Evolutionary conservation across 768 basidiomycete species (phyloP).

Genomic region (Kwoniella europaea): DNA sequence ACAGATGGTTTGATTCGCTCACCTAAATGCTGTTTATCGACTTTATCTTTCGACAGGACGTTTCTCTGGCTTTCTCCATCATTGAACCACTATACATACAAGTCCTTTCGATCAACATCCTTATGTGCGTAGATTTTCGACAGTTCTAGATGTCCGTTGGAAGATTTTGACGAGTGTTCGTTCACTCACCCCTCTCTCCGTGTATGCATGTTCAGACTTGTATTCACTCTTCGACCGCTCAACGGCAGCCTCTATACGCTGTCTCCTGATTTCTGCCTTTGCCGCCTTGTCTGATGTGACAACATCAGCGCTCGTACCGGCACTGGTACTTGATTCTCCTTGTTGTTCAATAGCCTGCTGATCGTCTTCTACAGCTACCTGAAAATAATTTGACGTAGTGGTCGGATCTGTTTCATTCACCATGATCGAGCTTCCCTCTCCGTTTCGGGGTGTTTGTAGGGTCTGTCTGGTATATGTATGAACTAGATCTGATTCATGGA

Average conservation of each 20-base stretch:
- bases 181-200: slow-evolving; percentile 41
- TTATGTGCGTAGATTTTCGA: no score
- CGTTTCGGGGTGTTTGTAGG: slow-evolving; percentile 3
- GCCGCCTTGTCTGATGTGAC: slow-evolving; percentile 1
- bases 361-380: slow-evolving; percentile 19
- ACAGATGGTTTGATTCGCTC: not conserved
- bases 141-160: not conserved
- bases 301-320: not conserved
- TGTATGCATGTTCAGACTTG: slow-evolving; percentile 45
- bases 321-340: not conserved
- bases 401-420: not conserved
- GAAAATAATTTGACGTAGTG: slow-evolving; percentile 19
- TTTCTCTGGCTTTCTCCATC: slow-evolving; percentile 16
- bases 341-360: not conserved
- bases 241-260: slow-evolving; percentile 45
- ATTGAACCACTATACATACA: slow-evolving; percentile 18
- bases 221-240: slow-evolving; percentile 47
- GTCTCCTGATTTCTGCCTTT: slow-evolving; percentile 25
- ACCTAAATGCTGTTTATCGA: slow-evolving; percentile 40
- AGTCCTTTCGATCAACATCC: no score
- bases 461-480: not conserved
- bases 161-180: not conserved
- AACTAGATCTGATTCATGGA: not conserved
- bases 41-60: slow-evolving; percentile 17
- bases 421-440: not conserved